A percentile compares a stretch with the other conserved stretches of the same genome.
phyloP scores from a whole-genome alignment of 192 early-diverging fungal species.

The Podila minutissima region DNA sequence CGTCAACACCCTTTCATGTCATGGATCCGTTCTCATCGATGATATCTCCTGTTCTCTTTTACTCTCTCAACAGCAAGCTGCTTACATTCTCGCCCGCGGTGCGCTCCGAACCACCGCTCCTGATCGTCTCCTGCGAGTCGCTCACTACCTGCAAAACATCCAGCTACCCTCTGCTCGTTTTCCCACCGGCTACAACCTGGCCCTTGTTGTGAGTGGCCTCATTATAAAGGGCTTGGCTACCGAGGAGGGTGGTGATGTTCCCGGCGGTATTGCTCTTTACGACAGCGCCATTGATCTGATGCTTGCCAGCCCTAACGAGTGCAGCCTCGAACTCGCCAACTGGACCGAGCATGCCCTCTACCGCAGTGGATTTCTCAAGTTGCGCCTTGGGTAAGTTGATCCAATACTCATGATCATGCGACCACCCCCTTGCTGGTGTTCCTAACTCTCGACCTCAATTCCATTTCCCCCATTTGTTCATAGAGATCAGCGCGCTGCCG shows the following conservation, averaged over 20 bases:
- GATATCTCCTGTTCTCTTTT: not conserved
- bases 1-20: not conserved
- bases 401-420: too few species aligned
- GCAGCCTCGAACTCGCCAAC: constrained; percentile 62
- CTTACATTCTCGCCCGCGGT: constrained; percentile 65
- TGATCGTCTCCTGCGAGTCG: constrained; percentile 24
- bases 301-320: constrained; percentile 50
- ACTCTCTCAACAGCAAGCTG: constrained; percentile 45
- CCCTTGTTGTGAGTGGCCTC: constrained; percentile 64
- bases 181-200: constrained; percentile 64
- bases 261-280: constrained; percentile 60
- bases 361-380: constrained; percentile 62
- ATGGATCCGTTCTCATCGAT: not conserved
- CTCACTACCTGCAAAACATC: constrained; percentile 40
- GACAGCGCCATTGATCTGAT: constrained; percentile 56
- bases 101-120: constrained; percentile 62
- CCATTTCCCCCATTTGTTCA: not conserved
- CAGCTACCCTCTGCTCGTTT: constrained; percentile 47
- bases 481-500: constrained; percentile 38
- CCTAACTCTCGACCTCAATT: not conserved
- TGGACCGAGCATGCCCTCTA: constrained; percentile 81
- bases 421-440: not conserved
- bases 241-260: constrained; percentile 55
- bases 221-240: constrained; percentile 71
- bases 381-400: constrained; percentile 49